phyloP scores from a whole-genome alignment of 2,329 filamentous ascomycete species.

The Stemphylium vesicarium region DNA sequence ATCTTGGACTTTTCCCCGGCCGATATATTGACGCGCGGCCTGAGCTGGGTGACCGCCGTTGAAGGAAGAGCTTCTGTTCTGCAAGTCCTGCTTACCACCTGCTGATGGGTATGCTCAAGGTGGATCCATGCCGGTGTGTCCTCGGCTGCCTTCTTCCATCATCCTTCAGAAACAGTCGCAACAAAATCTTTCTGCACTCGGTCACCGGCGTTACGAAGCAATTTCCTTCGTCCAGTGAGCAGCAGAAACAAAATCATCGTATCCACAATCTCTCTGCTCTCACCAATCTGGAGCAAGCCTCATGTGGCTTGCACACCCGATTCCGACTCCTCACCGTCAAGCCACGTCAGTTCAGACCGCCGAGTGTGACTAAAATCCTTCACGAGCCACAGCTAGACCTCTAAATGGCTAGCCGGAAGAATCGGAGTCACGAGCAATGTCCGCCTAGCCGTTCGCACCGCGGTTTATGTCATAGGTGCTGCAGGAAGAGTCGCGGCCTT shows the following conservation, averaged over 20 bases:
- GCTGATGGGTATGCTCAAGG: too few species aligned
- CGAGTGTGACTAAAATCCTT: constrained; percentile 8
- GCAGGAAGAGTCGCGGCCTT: constrained; percentile 16
- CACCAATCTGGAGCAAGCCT: neutral
- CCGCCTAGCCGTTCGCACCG: constrained; percentile 12
- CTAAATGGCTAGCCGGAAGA: constrained; percentile 17
- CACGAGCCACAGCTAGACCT: constrained; percentile 5
- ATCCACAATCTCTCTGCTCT: neutral
- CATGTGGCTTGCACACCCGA: constrained; percentile 4
- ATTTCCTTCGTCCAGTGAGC: neutral
- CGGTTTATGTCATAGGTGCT: constrained; percentile 30
- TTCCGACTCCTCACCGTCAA: neutral
- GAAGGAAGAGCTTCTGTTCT: too few species aligned
- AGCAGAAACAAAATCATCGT: neutral
- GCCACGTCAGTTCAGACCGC: constrained; percentile 8
- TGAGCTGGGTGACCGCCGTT: too few species aligned
- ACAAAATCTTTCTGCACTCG: too few species aligned
- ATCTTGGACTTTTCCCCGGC: too few species aligned
- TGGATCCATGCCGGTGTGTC: too few species aligned
- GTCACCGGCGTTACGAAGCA: too few species aligned
- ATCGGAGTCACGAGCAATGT: constrained; percentile 25
- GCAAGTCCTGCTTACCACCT: too few species aligned
- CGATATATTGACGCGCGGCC: too few species aligned
- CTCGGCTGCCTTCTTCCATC: too few species aligned
- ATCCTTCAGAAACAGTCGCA: too few species aligned